These are phyloP conservation scores for Xerophyta viscosa DNA, from an alignment of 106 monocot species.

Conservation along the genomic window DNA sequence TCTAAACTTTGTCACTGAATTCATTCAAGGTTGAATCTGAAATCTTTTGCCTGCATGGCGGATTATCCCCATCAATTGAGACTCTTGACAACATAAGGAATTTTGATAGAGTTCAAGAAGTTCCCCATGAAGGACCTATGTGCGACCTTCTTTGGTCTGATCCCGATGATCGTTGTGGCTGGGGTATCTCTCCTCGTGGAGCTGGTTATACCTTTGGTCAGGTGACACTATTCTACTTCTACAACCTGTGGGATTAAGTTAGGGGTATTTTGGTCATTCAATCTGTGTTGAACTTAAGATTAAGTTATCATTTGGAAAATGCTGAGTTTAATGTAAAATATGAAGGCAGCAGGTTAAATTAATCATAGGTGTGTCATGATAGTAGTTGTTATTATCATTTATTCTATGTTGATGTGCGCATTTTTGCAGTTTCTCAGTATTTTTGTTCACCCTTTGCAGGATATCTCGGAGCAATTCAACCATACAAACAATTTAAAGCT, in stretches of 20 bases:
- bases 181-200: constrained; percentile 99
- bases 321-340: too few species aligned
- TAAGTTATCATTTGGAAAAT: too few species aligned
- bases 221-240: constrained; percentile 25
- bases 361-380: too few species aligned
- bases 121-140: constrained; percentile 99
- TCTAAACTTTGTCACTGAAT: neutral
- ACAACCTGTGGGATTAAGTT: too few species aligned
- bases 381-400: too few species aligned
- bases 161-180: constrained; percentile 97
- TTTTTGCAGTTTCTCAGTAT: neutral
- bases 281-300: too few species aligned
- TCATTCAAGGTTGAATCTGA: constrained; percentile 88
- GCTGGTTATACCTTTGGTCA: constrained; percentile 99
- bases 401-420: neutral
- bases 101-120: constrained; percentile 98
- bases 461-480: constrained; percentile 99
- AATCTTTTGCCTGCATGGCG: constrained; percentile 98
- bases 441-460: constrained; percentile 41
- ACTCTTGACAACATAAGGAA: constrained; percentile 93
- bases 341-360: too few species aligned
- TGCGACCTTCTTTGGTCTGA: constrained; percentile 99
- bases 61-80: constrained; percentile 94
- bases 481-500: constrained; percentile 87
- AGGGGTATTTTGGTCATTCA: too few species aligned